phyloP scores from a whole-genome alignment of 1,284 basidiomycete species.

The Ustilago bromivora region DNA sequence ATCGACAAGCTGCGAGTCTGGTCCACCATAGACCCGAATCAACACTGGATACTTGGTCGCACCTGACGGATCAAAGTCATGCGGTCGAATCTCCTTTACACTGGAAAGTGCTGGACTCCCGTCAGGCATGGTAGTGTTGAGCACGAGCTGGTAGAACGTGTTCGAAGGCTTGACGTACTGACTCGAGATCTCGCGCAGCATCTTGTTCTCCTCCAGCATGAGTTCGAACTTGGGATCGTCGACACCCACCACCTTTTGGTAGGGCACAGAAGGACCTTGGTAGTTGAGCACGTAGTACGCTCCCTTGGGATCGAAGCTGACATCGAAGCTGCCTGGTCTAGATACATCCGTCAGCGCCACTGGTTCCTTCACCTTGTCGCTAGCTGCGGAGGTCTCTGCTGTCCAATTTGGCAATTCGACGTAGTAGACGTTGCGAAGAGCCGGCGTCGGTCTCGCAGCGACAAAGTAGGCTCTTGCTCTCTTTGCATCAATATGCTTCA shows the following conservation, averaged over 20 bases:
- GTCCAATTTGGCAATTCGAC: slow-evolving; percentile 55
- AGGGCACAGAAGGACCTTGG: slow-evolving; percentile 84
- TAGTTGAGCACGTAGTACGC: slow-evolving; percentile 84
- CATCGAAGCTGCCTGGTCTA: slow-evolving; percentile 76
- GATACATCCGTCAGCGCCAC: slow-evolving; percentile 78
- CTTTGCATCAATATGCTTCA: slow-evolving; percentile 79
- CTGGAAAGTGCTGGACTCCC: slow-evolving; percentile 77
- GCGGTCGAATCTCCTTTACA: slow-evolving; percentile 88
- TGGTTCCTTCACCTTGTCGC: slow-evolving; percentile 74
- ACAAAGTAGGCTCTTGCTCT: slow-evolving; percentile 84
- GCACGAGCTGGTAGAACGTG: slow-evolving; percentile 69
- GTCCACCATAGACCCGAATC: slow-evolving; percentile 80
- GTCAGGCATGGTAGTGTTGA: slow-evolving; percentile 40
- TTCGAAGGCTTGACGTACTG: slow-evolving; percentile 81
- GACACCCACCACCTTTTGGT: slow-evolving; percentile 82
- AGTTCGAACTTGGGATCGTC: slow-evolving; percentile 74
- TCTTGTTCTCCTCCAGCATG: slow-evolving; percentile 79
- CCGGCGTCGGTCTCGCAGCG: slow-evolving; percentile 84
- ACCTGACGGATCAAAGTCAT: slow-evolving; percentile 89
- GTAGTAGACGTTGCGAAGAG: slow-evolving; percentile 82
- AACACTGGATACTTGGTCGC: slow-evolving; percentile 89
- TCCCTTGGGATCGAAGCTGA: slow-evolving; percentile 63
- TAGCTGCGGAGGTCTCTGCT: slow-evolving; percentile 72
- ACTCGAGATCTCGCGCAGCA: slow-evolving; percentile 78
- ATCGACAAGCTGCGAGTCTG: slow-evolving; percentile 75